phyloP scores from a whole-genome alignment of 1,139 yeast species.

The Yamadazyma sp. region DNA sequence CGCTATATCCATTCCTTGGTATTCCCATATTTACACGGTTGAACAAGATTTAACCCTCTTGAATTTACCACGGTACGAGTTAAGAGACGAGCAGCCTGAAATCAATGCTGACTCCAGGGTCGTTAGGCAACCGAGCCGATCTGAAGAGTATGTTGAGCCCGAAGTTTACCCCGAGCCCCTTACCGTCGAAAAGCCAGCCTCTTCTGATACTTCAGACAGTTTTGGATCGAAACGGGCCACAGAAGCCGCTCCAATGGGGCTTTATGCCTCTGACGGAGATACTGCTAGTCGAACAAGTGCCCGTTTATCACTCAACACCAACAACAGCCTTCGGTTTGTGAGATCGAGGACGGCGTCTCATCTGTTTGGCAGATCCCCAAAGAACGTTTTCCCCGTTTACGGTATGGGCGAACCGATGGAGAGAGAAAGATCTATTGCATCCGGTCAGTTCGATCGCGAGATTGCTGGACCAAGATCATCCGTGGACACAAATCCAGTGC shows the following conservation, averaged over 20 bases:
- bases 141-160: slow-evolving; percentile 12
- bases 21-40: slow-evolving; percentile 65
- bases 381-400: slow-evolving; percentile 73
- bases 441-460: slow-evolving; percentile 19
- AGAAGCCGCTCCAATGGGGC: slow-evolving; percentile 8
- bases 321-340: slow-evolving; percentile 1
- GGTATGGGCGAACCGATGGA: slow-evolving; percentile 69
- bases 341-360: slow-evolving; percentile 13
- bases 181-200: slow-evolving; percentile 4
- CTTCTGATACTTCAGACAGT: slow-evolving; percentile 8
- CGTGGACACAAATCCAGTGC: background rate
- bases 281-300: slow-evolving; percentile 5
- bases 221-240: slow-evolving; percentile 3
- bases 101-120: slow-evolving; percentile 75
- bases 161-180: background rate
- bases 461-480: background rate
- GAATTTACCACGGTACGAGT: slow-evolving; percentile 64
- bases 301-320: slow-evolving; percentile 6
- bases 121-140: slow-evolving; percentile 41
- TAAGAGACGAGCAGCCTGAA: slow-evolving; percentile 78
- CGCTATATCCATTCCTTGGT: slow-evolving; percentile 64
- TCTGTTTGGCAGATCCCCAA: slow-evolving; percentile 50
- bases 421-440: slow-evolving; percentile 59
- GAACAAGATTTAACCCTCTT: slow-evolving; percentile 63
- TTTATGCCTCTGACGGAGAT: slow-evolving; percentile 7